A percentile compares a stretch with the other conserved stretches of the same genome.
These are phyloP conservation scores for Cutaneotrichosporon sp. DNA, from an alignment of 1,284 basidiomycete species.

Conservation along the genomic window DNA sequence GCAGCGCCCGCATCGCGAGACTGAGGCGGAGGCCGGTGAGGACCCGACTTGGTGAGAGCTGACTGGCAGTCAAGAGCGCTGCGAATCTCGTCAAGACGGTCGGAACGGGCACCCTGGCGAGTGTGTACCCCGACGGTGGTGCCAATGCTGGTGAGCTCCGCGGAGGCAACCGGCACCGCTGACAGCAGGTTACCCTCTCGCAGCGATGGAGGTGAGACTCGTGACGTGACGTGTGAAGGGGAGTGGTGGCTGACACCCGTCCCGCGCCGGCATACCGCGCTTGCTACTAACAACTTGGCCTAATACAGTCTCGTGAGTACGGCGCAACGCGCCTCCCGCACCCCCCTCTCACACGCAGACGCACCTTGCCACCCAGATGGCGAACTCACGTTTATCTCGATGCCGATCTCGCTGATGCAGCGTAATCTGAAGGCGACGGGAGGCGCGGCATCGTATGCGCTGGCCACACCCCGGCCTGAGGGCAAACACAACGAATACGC, in stretches of 20 bases:
- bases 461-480: conserved; percentile 50
- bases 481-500: conserved; percentile 43
- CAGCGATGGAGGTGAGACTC: conserved; percentile 61
- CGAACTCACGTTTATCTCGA: conserved; percentile 59
- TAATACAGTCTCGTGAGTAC: conserved; percentile 4
- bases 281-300: no score
- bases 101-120: conserved; percentile 40
- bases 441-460: conserved; percentile 56
- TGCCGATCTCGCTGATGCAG: conserved; percentile 61
- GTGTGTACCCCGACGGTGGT: conserved; percentile 32
- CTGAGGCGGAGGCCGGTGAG: conserved; percentile 28
- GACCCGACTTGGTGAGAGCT: no score
- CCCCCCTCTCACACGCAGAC: conserved; percentile 57
- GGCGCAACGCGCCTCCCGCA: conserved; percentile 56
- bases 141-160: conserved; percentile 30
- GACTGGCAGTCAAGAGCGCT: conserved; percentile 7
- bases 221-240: no score
- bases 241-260: no score
- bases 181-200: conserved; percentile 55
- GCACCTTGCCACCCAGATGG: conserved; percentile 58
- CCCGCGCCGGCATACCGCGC: no score
- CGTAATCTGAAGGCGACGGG: conserved; percentile 55
- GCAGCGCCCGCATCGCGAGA: conserved; percentile 20
- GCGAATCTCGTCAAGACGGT: conserved; percentile 14
- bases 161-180: not conserved